phyloP scores from a whole-genome alignment of 371 early-diverging fungal species.

The Mucor velutinosus region DNA sequence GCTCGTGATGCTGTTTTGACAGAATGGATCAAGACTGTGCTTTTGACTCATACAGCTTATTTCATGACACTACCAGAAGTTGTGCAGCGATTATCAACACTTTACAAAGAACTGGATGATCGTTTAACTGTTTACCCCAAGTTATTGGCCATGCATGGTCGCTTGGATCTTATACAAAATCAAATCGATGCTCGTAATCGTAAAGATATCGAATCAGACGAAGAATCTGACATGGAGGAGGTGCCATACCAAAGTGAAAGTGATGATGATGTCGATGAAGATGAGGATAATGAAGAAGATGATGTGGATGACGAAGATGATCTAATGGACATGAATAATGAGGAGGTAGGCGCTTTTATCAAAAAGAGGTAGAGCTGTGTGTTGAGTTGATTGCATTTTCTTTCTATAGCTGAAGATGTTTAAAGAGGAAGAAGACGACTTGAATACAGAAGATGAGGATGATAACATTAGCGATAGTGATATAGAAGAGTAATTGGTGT shows the following conservation, averaged over 20 bases:
- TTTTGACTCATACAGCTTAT: slow-evolving; percentile 68
- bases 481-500: slow-evolving; percentile 17
- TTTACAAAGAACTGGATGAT: slow-evolving; percentile 65
- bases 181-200: slow-evolving; percentile 63
- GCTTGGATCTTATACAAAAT: slow-evolving; percentile 69
- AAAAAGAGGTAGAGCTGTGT: not conserved
- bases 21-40: slow-evolving; percentile 73
- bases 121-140: slow-evolving; percentile 59
- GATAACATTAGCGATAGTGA: slow-evolving; percentile 26
- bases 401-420: slow-evolving; percentile 16
- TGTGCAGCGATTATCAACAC: slow-evolving; percentile 53
- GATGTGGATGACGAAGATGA: slow-evolving; percentile 31
- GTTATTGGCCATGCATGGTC: slow-evolving; percentile 65
- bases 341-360: not conserved
- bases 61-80: slow-evolving; percentile 63
- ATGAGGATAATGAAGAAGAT: slow-evolving; percentile 50
- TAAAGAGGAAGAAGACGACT: slow-evolving; percentile 27
- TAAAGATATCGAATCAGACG: slow-evolving; percentile 42
- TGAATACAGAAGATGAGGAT: slow-evolving; percentile 16
- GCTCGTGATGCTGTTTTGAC: slow-evolving; percentile 33
- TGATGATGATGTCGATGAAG: slow-evolving; percentile 45
- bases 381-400: not conserved
- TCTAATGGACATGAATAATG: slow-evolving; percentile 22
- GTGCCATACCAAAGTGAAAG: slow-evolving; percentile 43
- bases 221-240: slow-evolving; percentile 32